A percentile compares a stretch with the other conserved stretches of the same genome.
Conservation (phyloP, 2,329 filamentous ascomycete genomes). For the Cryphonectria carpinicola region DNA sequence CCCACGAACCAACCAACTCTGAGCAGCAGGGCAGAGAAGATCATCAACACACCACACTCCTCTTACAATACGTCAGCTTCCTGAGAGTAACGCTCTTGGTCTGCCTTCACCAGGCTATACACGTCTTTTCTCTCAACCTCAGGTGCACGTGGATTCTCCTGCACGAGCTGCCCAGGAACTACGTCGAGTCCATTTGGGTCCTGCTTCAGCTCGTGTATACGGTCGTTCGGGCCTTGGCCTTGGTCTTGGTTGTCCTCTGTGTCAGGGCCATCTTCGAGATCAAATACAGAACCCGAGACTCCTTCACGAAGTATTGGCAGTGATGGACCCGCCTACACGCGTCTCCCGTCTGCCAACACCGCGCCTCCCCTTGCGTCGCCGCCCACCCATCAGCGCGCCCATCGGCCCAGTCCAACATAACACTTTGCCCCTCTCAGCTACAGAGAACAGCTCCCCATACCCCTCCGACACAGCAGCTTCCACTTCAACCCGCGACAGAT, state of each 20-base stretch:
- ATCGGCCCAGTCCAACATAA: constrained; percentile 25
- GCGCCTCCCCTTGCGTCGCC: constrained; percentile 24
- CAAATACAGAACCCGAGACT: background rate
- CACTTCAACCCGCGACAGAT: background rate
- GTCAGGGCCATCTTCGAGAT: constrained; percentile 5
- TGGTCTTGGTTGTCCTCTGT: constrained; percentile 14
- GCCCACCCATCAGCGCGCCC: constrained; percentile 27
- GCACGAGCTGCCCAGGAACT: constrained; percentile 21
- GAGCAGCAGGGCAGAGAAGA: background rate
- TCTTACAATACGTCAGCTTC: constrained; percentile 33
- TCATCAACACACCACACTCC: background rate
- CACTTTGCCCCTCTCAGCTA: background rate
- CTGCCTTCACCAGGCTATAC: constrained; percentile 16
- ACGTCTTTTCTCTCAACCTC: constrained; percentile 10
- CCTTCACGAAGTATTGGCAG: background rate
- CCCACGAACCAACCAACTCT: background rate
- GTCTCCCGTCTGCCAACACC: constrained; percentile 27
- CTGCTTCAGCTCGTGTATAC: constrained; percentile 22
- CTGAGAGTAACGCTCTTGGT: constrained; percentile 33
- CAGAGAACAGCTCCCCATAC: background rate
- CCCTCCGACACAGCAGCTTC: background rate
- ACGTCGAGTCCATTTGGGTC: constrained; percentile 16
- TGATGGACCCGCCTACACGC: constrained; percentile 22
- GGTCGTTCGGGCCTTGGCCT: constrained; percentile 17
- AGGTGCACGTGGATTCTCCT: constrained; percentile 27